A percentile compares a stretch with the other conserved stretches of the same genome.
Evolutionary conservation across 1,284 basidiomycete species (phyloP).

Genomic region (Irpex sp.): DNA sequence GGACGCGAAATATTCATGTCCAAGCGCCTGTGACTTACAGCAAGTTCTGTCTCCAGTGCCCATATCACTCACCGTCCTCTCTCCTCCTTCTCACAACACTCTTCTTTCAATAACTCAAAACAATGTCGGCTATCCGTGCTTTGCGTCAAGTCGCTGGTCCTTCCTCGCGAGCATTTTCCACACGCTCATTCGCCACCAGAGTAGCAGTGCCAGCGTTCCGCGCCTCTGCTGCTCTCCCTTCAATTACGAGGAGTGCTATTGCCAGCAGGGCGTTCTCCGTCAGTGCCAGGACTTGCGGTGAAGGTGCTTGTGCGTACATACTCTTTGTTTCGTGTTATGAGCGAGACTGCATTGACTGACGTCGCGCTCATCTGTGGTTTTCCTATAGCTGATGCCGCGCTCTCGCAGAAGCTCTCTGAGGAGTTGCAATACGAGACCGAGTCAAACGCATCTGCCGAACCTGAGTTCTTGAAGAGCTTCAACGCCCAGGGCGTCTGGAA

Average conservation of each 20-base stretch:
- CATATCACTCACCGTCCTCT: too few species aligned
- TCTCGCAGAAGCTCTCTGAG: conserved; percentile 75
- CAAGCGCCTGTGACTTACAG: too few species aligned
- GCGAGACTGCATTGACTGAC: neutral
- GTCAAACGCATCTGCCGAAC: conserved; percentile 46
- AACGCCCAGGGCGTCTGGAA: conserved; percentile 74
- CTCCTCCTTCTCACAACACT: neutral
- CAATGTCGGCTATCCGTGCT: conserved; percentile 35
- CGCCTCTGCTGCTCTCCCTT: conserved; percentile 21
- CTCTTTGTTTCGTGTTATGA: neutral
- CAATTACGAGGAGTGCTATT: conserved; percentile 1
- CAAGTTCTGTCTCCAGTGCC: too few species aligned
- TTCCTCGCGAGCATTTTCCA: conserved; percentile 31
- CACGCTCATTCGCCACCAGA: conserved; percentile 25
- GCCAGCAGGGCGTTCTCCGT: conserved; percentile 52
- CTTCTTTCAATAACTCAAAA: neutral
- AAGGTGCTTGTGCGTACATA: conserved; percentile 57
- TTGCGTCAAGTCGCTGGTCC: conserved; percentile 32
- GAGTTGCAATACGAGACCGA: conserved; percentile 88
- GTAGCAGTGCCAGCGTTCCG: conserved; percentile 21
- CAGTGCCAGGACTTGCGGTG: conserved; percentile 49
- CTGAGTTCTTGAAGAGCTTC: conserved; percentile 81
- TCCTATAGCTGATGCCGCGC: conserved; percentile 63
- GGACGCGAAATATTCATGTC: neutral
- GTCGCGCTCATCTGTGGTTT: neutral